Base-by-base conservation (phyloP, 177 flowering plant species). In the Telopea speciosissima region DNA sequence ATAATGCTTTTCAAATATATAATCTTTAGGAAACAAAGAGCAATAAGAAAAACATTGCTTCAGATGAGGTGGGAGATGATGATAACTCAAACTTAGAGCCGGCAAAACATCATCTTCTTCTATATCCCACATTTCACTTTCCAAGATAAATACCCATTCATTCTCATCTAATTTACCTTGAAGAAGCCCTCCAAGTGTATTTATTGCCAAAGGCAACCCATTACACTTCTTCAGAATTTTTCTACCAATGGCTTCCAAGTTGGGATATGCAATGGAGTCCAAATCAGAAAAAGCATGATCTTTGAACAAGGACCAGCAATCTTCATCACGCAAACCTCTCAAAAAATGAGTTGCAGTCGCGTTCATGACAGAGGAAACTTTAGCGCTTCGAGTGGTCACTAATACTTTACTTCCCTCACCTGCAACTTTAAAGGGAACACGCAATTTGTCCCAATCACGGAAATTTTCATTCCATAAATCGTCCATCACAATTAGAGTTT, bases 41-140 rank as follows among this genome's bases (percentile, higher is more conserved):
- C 83, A 81, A 33, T 74, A 79, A 2, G 72, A 63, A 63, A 81
- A 81, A n/a, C 79, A 76, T 52, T 63, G 52, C 66, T 81, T 81
- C 22, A 81, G 49, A 65, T 67, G 70, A 12, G 80, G 26, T 23
- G 81, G 78, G 9, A 81, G 80, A 68, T 77, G 49, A 63, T 69
- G 13, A 63, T 81, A 81, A 33, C 84, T 81, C 24, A 79, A 11
- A 64, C 62, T 65, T 23, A 80, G 62, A n/a, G 73, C 72, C 2
- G 74, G 81, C 22, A 82, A 60, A 36, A 80, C 70, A 10, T 52
- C 73, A 68, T 22, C 26, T 11, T 67, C 54, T 16, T 24, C 36
- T 3, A 75, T 17, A 56, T 73, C 76, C 83, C 83, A 81, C 2
- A 74, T 65, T 0, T 74, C 67, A 52, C 76, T 78, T 1, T 66